These are phyloP conservation scores for Ceratocystis harringtonii DNA, from an alignment of 2,329 filamentous ascomycete species.

Conservation along the genomic window DNA sequence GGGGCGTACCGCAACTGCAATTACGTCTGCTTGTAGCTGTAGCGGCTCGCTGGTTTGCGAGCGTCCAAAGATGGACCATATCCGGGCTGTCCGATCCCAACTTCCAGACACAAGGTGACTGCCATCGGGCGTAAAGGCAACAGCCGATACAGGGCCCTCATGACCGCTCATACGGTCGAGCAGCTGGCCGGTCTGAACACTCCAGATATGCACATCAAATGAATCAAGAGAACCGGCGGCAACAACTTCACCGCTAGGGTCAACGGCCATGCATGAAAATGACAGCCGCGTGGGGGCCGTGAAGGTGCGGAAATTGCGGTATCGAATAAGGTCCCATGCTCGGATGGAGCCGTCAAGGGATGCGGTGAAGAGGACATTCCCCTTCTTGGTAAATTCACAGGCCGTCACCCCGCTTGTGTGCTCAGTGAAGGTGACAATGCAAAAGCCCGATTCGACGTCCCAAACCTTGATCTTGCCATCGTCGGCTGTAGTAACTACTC, in stretches of 20 bases:
- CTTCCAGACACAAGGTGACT: conserved; percentile 75
- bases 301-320: conserved; percentile 94
- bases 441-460: conserved; percentile 94
- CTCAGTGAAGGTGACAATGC: conserved; percentile 94
- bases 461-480: conserved; percentile 98
- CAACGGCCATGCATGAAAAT: conserved; percentile 90
- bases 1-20: conserved; percentile 73
- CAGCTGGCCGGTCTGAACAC: conserved; percentile 89
- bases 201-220: conserved; percentile 97
- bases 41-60: conserved; percentile 92
- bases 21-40: conserved; percentile 79
- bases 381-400: conserved; percentile 87
- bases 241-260: conserved; percentile 90
- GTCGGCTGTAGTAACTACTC: conserved; percentile 84
- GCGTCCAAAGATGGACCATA: conserved; percentile 90
- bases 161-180: conserved; percentile 83
- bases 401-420: conserved; percentile 88
- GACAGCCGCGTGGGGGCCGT: conserved; percentile 82
- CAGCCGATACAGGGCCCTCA: conserved; percentile 77
- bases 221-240: conserved; percentile 91
- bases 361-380: conserved; percentile 88
- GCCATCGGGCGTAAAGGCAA: conserved; percentile 81
- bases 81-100: conserved; percentile 88
- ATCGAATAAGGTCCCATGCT: conserved; percentile 91
- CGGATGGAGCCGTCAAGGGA: conserved; percentile 87